These are phyloP conservation scores for Phytophthora sp. DNA, from an alignment of 352 stramenopile species.

Conservation along the genomic window DNA sequence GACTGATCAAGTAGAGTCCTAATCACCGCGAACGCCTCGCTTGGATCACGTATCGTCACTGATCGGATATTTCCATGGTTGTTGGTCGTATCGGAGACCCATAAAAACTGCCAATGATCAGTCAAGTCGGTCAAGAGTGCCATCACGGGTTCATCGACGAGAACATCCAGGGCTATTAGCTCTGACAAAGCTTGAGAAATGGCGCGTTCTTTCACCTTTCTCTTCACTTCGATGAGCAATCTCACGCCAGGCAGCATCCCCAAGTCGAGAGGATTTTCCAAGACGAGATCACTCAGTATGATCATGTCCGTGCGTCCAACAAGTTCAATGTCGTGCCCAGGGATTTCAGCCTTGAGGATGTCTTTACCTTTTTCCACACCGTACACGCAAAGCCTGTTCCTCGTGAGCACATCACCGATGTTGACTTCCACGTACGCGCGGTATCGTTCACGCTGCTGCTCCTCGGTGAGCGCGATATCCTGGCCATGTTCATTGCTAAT, in stretches of 20 bases:
- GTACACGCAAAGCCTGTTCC: slow-evolving; percentile 12
- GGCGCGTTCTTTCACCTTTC: slow-evolving; percentile 15
- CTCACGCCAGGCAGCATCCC: slow-evolving; percentile 15
- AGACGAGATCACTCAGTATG: slow-evolving; percentile 27
- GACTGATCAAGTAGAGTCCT: slow-evolving; percentile 22
- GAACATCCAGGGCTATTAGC: slow-evolving; percentile 32
- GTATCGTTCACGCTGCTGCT: slow-evolving; percentile 31
- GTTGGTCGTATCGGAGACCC: slow-evolving; percentile 11
- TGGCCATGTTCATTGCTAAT: slow-evolving; percentile 16
- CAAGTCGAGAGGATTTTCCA: slow-evolving; percentile 10
- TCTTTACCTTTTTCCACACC: slow-evolving; percentile 13
- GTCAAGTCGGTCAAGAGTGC: slow-evolving; percentile 36
- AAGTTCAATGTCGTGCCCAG: slow-evolving; percentile 27
- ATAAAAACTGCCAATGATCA: slow-evolving; percentile 30
- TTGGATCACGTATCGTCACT: slow-evolving; percentile 21
- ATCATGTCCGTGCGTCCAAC: slow-evolving; percentile 27
- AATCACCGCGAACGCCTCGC: slow-evolving; percentile 35
- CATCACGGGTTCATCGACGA: slow-evolving; percentile 18
- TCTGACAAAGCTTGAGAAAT: slow-evolving; percentile 19
- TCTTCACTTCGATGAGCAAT: slow-evolving; percentile 36
- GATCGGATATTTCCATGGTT: slow-evolving; percentile 7
- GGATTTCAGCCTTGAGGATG: slow-evolving; percentile 22
- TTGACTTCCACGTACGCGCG: slow-evolving; percentile 32
- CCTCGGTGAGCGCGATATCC: slow-evolving; percentile 13
- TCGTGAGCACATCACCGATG: slow-evolving; percentile 31